phyloP scores from a whole-genome alignment of 257 asterid genomes.

The Solanum arcanum region DNA sequence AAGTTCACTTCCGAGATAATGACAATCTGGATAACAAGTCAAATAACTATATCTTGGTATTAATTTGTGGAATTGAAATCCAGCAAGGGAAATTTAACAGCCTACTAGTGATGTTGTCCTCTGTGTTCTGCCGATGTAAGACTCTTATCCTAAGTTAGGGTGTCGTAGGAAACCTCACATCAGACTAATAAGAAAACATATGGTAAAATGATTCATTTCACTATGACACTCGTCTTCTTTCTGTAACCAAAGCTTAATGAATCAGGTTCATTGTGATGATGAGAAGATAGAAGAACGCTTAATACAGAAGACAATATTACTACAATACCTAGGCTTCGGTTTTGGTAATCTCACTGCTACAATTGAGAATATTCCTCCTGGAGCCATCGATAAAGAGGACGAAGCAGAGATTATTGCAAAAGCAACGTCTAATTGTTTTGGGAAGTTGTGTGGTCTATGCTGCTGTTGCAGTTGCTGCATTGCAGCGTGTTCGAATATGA shows the following conservation, averaged over 20 bases:
- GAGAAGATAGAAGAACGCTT: slow-evolving; percentile 32
- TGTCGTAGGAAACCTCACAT: background rate
- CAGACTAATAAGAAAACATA: background rate
- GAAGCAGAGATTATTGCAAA: slow-evolving; percentile 49
- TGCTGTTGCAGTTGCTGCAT: slow-evolving; percentile 79
- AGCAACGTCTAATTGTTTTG: slow-evolving; percentile 66
- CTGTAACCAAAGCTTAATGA: background rate
- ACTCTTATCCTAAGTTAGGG: background rate
- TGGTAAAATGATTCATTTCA: background rate
- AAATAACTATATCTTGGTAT: background rate
- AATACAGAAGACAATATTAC: slow-evolving; percentile 10
- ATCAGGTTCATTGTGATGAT: slow-evolving; percentile 27
- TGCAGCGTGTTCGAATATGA: slow-evolving; percentile 41
- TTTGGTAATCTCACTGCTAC: slow-evolving; percentile 72
- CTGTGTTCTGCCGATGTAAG: background rate
- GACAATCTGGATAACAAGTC: background rate
- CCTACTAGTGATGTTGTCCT: background rate
- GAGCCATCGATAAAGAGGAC: slow-evolving; percentile 14
- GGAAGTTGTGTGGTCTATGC: slow-evolving; percentile 43
- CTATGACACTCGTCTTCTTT: background rate
- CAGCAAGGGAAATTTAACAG: background rate
- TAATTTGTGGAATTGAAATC: background rate
- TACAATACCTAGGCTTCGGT: slow-evolving; percentile 40
- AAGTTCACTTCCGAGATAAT: background rate
- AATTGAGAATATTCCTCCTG: slow-evolving; percentile 53